Evolutionary conservation across 2,329 filamentous ascomycete genomes (phyloP).

Genomic region (Colletotrichum liaoningense): DNA sequence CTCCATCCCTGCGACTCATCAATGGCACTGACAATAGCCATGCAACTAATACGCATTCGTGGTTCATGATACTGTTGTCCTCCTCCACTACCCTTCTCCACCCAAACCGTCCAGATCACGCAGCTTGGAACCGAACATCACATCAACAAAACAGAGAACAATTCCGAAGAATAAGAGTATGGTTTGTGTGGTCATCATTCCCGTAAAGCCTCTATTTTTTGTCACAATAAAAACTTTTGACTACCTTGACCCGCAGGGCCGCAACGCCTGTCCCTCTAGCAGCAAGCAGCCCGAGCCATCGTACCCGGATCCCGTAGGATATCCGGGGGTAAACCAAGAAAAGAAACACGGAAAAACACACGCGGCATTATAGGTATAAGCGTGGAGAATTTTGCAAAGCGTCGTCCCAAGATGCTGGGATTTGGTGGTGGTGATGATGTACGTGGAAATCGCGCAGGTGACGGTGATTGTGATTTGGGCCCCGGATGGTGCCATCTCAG

Average conservation of each 20-base stretch:
- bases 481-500: not conserved
- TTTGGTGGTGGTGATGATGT: not conserved
- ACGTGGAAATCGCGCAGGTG: constrained; percentile 5
- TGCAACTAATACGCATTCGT: no score
- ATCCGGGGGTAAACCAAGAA: not conserved
- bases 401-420: not conserved
- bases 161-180: not conserved
- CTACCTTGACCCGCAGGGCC: not conserved
- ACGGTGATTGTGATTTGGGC: constrained; percentile 19
- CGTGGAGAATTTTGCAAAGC: constrained; percentile 12
- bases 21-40: no score
- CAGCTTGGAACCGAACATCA: not conserved
- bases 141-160: not conserved
- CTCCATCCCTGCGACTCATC: no score
- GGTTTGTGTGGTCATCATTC: not conserved
- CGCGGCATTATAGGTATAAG: constrained; percentile 35
- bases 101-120: not conserved
- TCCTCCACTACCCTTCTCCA: not conserved
- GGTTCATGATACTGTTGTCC: not conserved
- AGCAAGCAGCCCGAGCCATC: constrained; percentile 10
- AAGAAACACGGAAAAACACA: constrained; percentile 12
- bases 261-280: constrained; percentile 28
- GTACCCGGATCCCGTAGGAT: not conserved
- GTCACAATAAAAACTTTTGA: not conserved
- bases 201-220: constrained; percentile 4